phyloP scores from a whole-genome alignment of 2,329 filamentous ascomycete species.

The Atkinsonella hypoxylon region DNA sequence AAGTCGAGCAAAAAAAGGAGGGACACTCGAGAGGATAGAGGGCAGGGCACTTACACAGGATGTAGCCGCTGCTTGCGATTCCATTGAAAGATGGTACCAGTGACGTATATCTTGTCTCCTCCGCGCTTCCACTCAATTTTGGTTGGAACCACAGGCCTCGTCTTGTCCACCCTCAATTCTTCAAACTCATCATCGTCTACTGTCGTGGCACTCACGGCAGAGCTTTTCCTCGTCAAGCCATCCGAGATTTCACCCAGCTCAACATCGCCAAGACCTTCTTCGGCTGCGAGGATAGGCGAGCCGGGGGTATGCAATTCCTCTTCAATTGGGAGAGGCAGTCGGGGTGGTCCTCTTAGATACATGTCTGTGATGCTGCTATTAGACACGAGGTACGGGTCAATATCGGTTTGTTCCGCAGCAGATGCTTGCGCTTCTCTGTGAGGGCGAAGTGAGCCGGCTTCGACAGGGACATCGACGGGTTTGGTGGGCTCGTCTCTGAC shows the following conservation, averaged over 20 bases:
- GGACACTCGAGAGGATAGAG: not conserved
- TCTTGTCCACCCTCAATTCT: conserved; percentile 64
- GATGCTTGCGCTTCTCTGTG: conserved; percentile 23
- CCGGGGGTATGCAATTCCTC: conserved; percentile 83
- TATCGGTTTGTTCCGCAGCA: conserved; percentile 18
- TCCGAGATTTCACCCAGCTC: conserved; percentile 37
- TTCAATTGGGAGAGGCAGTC: conserved; percentile 84
- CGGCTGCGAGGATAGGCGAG: conserved; percentile 72
- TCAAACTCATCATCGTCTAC: conserved; percentile 70
- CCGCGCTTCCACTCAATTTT: conserved; percentile 73
- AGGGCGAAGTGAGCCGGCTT: conserved; percentile 23
- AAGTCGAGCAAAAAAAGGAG: not conserved
- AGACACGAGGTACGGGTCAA: conserved; percentile 33
- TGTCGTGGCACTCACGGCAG: conserved; percentile 47
- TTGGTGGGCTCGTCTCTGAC: conserved; percentile 32
- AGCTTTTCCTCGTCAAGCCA: conserved; percentile 41
- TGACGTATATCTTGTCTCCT: conserved; percentile 89
- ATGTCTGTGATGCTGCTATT: conserved; percentile 51
- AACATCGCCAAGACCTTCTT: conserved; percentile 44
- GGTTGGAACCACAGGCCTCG: conserved; percentile 69
- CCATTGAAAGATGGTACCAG: conserved; percentile 95
- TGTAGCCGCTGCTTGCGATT: conserved; percentile 84
- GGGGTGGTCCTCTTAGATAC: conserved; percentile 63
- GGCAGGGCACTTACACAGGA: conserved; percentile 56
- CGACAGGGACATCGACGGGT: conserved; percentile 45